Percentiles rank a stretch among this genome's conserved stretches.
Conservation (phyloP, 2,329 filamentous ascomycete species). For the Calcarisporium arbuscula region DNA sequence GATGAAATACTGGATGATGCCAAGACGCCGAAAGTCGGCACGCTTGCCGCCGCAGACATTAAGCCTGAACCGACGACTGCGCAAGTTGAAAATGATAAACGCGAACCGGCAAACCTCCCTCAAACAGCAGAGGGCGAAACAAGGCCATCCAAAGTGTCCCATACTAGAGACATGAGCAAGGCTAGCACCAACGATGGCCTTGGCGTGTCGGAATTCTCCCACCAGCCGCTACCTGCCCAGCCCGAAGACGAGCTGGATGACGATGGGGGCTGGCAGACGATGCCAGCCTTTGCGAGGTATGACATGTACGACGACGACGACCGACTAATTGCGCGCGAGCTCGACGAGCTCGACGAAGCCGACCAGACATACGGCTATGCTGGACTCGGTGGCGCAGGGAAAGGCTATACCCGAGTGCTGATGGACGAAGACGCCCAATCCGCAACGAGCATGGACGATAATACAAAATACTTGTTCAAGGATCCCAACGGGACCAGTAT, state of each 20-base stretch:
- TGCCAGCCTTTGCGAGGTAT: constrained; percentile 88
- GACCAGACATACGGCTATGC: constrained; percentile 63
- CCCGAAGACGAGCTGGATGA: constrained; percentile 47
- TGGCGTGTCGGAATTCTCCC: constrained; percentile 77
- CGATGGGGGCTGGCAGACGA: constrained; percentile 80
- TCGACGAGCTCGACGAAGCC: constrained; percentile 64
- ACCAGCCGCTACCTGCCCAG: constrained; percentile 66
- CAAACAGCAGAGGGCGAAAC: neutral
- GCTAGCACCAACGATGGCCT: constrained; percentile 24
- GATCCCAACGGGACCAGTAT: constrained; percentile 54
- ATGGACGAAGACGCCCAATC: constrained; percentile 93
- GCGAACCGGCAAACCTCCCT: too few species aligned
- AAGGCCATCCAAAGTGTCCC: constrained; percentile 9
- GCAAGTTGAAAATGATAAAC: too few species aligned
- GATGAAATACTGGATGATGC: neutral
- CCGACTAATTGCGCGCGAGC: constrained; percentile 76
- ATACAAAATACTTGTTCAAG: constrained; percentile 93
- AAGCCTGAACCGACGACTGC: too few species aligned
- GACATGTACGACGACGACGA: constrained; percentile 96
- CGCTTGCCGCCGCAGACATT: too few species aligned
- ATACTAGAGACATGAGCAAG: constrained; percentile 33
- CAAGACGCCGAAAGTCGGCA: too few species aligned
- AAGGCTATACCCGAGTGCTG: constrained; percentile 91
- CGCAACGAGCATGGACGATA: constrained; percentile 92
- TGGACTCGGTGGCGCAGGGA: constrained; percentile 80